These are phyloP conservation scores for Syncephalastrum racemosum DNA, from an alignment of 371 early-diverging fungal genomes.

Conservation along the genomic window DNA sequence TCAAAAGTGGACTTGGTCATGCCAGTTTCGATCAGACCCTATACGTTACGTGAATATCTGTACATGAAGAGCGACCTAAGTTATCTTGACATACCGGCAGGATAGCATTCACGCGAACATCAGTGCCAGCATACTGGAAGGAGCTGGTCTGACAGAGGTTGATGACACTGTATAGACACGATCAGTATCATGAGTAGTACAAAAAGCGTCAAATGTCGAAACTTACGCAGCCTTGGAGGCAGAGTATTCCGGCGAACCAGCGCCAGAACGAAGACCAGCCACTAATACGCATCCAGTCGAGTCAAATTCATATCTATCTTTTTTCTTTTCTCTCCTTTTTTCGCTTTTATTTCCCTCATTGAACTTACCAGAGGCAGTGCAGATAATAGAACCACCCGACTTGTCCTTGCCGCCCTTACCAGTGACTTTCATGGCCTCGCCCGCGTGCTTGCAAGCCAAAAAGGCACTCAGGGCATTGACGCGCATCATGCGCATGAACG, in stretches of 20 bases:
- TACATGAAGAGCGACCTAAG: neutral
- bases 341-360: neutral
- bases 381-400: conserved; percentile 46
- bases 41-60: neutral
- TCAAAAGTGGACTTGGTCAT: conserved; percentile 58
- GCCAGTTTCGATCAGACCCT: conserved; percentile 59
- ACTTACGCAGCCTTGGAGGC: conserved; percentile 52
- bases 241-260: conserved; percentile 45
- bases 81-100: conserved; percentile 42
- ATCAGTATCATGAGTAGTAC: neutral
- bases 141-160: conserved; percentile 51
- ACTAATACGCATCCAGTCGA: conserved; percentile 17
- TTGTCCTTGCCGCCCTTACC: conserved; percentile 37
- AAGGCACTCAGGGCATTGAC: conserved; percentile 39
- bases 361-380: conserved; percentile 44
- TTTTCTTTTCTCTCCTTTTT: neutral
- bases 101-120: conserved; percentile 59
- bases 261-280: conserved; percentile 48
- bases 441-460: conserved; percentile 39
- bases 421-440: conserved; percentile 38
- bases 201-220: neutral
- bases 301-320: too few species aligned
- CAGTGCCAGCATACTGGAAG: conserved; percentile 47
- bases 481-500: conserved; percentile 35
- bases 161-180: conserved; percentile 34